Evolutionary conservation across 768 basidiomycete genomes (phyloP), one percentile per base, ranked within the genome.

Genomic region (Arthromyces matolae): DNA sequence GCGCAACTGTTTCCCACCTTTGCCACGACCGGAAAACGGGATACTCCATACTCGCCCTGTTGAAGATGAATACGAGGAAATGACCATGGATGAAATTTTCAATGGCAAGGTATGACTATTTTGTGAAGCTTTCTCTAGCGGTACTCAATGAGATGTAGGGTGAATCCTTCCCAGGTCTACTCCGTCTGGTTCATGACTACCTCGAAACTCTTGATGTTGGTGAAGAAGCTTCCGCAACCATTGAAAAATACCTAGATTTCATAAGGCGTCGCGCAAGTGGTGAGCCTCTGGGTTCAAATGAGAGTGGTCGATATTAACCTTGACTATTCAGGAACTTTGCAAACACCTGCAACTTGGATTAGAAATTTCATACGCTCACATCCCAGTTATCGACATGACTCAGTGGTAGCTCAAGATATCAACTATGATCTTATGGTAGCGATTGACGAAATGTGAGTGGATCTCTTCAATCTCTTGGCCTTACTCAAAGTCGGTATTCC

Each of bases 301-400:
- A 42, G 3, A 28, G 22, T 28, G 29, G 39, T 23, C 47, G 50
- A 35, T 44, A 27, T 22, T 6, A 25, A 47, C n/a, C 10, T 8
- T n/a, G 12, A 14, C 42, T 42, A 43, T 41, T 20, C 47, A 93
- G 93, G 92, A 18, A 75, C 84, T 5, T 71, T 97, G 20, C 64
- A 81, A 62, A 97, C 96, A 0, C 81, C 91, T 6, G 96, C 96
- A 9, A 81, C 83, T 3, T 99, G 93, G 93, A 93, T 96, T 47
- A 80, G 96, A 28, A 77, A 87, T 38, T 98, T 97, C 67, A 88
- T 99, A 34, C 81, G 83, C 20, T 78, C 83, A 1, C 96, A 99
- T 64, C 90, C 94, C 7, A 78, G 71, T n/a, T 99, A 99, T 71
- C 85, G 87, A 64, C 77, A 81, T 41, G 93, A 99, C 68, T 95